Base-by-base conservation (phyloP, 352 stramenopile genomes). In the Peronospora destructor region DNA sequence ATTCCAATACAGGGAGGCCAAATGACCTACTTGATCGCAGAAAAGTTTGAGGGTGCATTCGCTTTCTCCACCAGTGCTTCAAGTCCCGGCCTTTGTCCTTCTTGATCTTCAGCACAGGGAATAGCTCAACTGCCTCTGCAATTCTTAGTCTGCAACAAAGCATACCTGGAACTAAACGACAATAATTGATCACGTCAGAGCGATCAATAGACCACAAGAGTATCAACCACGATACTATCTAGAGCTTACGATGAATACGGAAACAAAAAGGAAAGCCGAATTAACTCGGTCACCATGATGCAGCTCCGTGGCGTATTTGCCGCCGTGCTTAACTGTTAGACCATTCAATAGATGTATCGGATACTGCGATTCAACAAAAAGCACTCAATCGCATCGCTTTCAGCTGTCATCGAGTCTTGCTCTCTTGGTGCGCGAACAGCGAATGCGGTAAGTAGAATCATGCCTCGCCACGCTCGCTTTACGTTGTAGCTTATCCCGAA, bases 211-310 rank as follows among this genome's bases (percentile, higher is more conserved):
- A n/a, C n/a, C n/a, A n/a, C n/a, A n/a, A n/a, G n/a, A n/a, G n/a
- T n/a, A n/a, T n/a, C n/a, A n/a, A n/a, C n/a, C n/a, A n/a, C n/a
- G n/a, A n/a, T n/a, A n/a, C n/a, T n/a, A n/a, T n/a, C n/a, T n/a
- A n/a, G n/a, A n/a, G n/a, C n/a, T n/a, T 21, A 21, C 19, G 19
- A 21, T 21, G 19, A 21, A 21, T n/a, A n/a, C 70, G 62, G 32
- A 83, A 84, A 38, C 56, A 65, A 34, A 68, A 67, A 2, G 45
- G 45, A 12, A 55, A 56, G 7, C 71, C 72, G 9, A 86, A 52
- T 23, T 66, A 62, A 86, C 53, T 23, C 65, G 61, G 23, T 84
- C 75, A 3, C 72, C 69, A 36, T 86, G 70, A 42, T 66, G 59
- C 7, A 86, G 43, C 13, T 66, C 58, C 9, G 46, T 49, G 8